Evolutionary conservation across 2,329 filamentous ascomycete species (phyloP).

Genomic region (Mycocentrospora acerina): DNA sequence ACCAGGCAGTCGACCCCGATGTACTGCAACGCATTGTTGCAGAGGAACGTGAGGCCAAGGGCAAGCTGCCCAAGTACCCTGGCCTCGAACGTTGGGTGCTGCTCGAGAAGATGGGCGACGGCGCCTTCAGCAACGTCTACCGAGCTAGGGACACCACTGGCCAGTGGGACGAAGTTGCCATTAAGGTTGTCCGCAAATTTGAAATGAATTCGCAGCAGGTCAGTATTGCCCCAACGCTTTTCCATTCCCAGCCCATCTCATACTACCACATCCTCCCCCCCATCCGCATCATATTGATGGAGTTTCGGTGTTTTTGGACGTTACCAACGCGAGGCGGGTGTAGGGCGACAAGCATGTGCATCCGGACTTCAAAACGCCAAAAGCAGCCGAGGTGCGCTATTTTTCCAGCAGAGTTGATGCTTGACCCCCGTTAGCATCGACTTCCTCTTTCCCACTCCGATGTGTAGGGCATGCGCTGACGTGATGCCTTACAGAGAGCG

Average conservation of each 20-base stretch:
- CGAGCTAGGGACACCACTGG: conserved; percentile 76
- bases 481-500: conserved; percentile 66
- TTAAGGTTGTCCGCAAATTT: conserved; percentile 98
- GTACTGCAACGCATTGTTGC: conserved; percentile 84
- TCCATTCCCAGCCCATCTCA: conserved; percentile 34
- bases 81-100: conserved; percentile 84
- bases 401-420: conserved; percentile 26
- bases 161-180: conserved; percentile 78
- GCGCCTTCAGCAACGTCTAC: conserved; percentile 98
- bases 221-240: conserved; percentile 52
- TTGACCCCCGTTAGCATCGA: conserved; percentile 34
- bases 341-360: conserved; percentile 93
- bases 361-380: conserved; percentile 90
- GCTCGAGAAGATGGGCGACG: conserved; percentile 97
- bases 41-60: conserved; percentile 83
- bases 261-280: conserved; percentile 32
- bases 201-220: conserved; percentile 99
- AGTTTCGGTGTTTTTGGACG: conserved; percentile 34
- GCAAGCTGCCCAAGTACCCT: conserved; percentile 83
- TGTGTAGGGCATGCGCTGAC: conserved; percentile 44
- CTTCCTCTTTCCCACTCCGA: conserved; percentile 16
- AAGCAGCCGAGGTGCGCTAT: conserved; percentile 90
- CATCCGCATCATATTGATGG: conserved; percentile 21
- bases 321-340: conserved; percentile 53
- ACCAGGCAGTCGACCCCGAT: conserved; percentile 56